These are phyloP conservation scores for Aspergillus affinis DNA, from an alignment of 495 filamentous ascomycete species.

Conservation along the genomic window DNA sequence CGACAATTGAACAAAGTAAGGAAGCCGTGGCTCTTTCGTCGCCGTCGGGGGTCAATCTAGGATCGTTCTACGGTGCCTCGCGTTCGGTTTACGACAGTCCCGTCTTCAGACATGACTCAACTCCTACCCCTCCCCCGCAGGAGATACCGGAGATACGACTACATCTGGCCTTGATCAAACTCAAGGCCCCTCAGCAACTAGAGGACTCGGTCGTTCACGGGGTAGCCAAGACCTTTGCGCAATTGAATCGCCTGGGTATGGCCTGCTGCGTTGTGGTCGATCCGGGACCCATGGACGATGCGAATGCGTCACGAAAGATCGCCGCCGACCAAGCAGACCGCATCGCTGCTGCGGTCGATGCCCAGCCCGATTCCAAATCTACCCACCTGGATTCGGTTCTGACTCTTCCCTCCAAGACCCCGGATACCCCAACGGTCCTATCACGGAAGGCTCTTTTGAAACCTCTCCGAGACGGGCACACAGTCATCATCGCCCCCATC, in stretches of 20 bases:
- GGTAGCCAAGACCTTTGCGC: constrained; percentile 77
- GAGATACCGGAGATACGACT: constrained; percentile 45
- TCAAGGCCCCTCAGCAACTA: constrained; percentile 68
- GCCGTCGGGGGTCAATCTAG: constrained; percentile 57
- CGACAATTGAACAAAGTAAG: constrained; percentile 19
- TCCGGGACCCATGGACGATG: constrained; percentile 43
- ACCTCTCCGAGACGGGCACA: constrained; percentile 70
- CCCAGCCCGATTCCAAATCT: constrained; percentile 61
- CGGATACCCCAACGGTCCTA: constrained; percentile 42
- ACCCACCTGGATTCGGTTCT: constrained; percentile 68
- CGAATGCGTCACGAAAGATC: constrained; percentile 37
- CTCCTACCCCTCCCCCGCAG: constrained; percentile 31
- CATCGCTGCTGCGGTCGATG: constrained; percentile 69
- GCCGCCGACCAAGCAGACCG: constrained; percentile 69
- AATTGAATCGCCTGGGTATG: constrained; percentile 78
- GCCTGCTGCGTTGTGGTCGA: constrained; percentile 81
- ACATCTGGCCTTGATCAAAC: constrained; percentile 84
- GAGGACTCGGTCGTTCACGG: constrained; percentile 68
- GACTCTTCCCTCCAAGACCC: constrained; percentile 34
- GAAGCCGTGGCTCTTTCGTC: constrained; percentile 23
- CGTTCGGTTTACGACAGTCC: constrained; percentile 62
- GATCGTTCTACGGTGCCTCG: constrained; percentile 59
- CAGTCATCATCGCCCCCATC: constrained; percentile 73
- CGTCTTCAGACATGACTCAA: constrained; percentile 55
- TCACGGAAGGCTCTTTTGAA: constrained; percentile 62